Evolutionary conservation across 179 eudicot species (phyloP), one percentile per base, ranked within the genome.

Genomic region (Corrigiola litoralis): DNA sequence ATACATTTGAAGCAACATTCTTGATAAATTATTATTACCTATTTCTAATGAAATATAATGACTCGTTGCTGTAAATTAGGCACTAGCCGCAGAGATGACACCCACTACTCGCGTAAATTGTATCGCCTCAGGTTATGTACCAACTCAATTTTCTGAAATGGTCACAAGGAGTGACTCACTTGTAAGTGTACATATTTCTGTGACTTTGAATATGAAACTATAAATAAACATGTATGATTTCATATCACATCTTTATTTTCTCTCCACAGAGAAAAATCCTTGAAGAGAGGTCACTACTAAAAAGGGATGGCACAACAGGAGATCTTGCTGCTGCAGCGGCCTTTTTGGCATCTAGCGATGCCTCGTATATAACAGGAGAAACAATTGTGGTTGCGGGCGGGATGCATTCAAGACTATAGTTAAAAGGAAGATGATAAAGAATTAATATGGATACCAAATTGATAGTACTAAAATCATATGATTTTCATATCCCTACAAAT

Each of bases 331-430:
- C 87, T 4, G 88, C 92, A 27, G 57, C 74, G 0, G 83, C 92
- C 18, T 86, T 79, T 66, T 60, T 86, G 79, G 88, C 86, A 56
- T 86, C 92, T 3, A 82, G 84, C 41, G 88, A 86, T 14, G 86
- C 92, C 34, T 73, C 89, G 24, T 88, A 78, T 63, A 76, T 88
- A 9, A 88, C 95, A 6, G 95, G 91, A 61, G 95, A 88, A 70
- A 83, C 83, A 25, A 32, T 88, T 40, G 84, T 84, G 6, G 87
- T 85, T 53, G 85, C 83, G 24, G 91, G 95, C 17, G 95, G 88
- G 63, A 34, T 68, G 34, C 84, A 76, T 74, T 84, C 95, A 5
- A 77, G 95, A 73, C 87, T 88, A 6, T 73, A 46, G 16, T n/a
- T n/a, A n/a, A n/a, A n/a, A n/a, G n/a, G n/a, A n/a, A n/a, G n/a